These are phyloP conservation scores for Russula lepida DNA, from an alignment of 768 basidiomycete species.

Conservation along the genomic window DNA sequence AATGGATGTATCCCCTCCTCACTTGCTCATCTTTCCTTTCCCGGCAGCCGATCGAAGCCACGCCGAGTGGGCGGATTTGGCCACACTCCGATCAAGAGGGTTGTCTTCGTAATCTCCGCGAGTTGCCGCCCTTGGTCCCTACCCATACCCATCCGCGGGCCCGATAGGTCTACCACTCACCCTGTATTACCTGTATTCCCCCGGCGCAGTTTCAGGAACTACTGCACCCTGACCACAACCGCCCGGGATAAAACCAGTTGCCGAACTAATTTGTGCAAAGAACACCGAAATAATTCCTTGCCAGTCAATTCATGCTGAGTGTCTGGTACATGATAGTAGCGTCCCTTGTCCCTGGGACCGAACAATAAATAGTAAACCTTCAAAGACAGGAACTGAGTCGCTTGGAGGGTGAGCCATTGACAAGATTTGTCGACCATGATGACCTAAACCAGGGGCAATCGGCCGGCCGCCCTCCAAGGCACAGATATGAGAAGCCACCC, in stretches of 20 bases:
- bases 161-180: too few relatives aligned
- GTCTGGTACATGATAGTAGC: too few relatives aligned
- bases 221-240: neutral
- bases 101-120: slow-evolving; percentile 19
- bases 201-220: neutral
- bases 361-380: neutral
- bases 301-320: neutral
- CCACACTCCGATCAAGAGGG: slow-evolving; percentile 17
- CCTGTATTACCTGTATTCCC: neutral
- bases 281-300: neutral
- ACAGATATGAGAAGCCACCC: neutral
- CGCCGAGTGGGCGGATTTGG: neutral
- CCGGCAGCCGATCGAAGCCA: neutral
- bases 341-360: neutral
- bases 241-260: neutral
- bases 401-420: neutral
- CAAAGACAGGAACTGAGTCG: neutral
- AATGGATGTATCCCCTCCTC: neutral
- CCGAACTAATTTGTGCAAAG: neutral
- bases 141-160: slow-evolving; percentile 8
- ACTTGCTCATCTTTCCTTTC: slow-evolving; percentile 8
- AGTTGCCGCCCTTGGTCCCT: slow-evolving; percentile 2
- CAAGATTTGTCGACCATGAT: neutral
- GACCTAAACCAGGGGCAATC: neutral
- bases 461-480: neutral